Evolutionary conservation across 192 early-diverging fungal species (phyloP).

Genomic region (Coemansia umbellata): DNA sequence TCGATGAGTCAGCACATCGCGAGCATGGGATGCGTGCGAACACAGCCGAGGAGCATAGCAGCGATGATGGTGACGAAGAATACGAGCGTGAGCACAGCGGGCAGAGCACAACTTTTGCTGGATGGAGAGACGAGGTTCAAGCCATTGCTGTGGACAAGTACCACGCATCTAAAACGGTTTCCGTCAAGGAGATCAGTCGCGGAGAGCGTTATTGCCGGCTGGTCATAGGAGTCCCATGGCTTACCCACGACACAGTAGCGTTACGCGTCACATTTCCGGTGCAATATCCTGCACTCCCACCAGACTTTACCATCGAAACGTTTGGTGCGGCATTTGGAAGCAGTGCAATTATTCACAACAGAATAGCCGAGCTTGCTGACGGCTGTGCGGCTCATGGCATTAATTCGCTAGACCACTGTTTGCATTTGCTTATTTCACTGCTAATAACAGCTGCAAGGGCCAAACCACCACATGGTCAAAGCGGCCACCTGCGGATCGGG

Average conservation of each 20-base stretch:
- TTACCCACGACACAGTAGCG: slow-evolving; percentile 19
- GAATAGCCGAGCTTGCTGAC: slow-evolving; percentile 5
- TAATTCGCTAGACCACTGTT: slow-evolving; percentile 22
- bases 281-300: slow-evolving; percentile 19
- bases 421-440: slow-evolving; percentile 19
- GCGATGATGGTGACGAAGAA: slow-evolving; percentile 34
- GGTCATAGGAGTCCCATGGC: slow-evolving; percentile 27
- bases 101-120: background rate
- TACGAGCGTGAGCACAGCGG: background rate
- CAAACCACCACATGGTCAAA: slow-evolving; percentile 1
- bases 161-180: slow-evolving; percentile 7
- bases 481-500: slow-evolving; percentile 7
- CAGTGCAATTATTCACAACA: background rate
- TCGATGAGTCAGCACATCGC: background rate
- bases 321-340: slow-evolving; percentile 6
- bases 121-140: slow-evolving; percentile 16
- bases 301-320: slow-evolving; percentile 7
- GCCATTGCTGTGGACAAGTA: slow-evolving; percentile 8
- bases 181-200: background rate
- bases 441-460: slow-evolving; percentile 13
- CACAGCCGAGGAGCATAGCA: slow-evolving; percentile 40
- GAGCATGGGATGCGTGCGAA: background rate
- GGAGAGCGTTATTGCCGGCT: slow-evolving; percentile 15
- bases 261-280: slow-evolving; percentile 17
- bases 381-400: slow-evolving; percentile 22